Conservation (phyloP, 805 yeast species). For the Candida xyloterini region DNA sequence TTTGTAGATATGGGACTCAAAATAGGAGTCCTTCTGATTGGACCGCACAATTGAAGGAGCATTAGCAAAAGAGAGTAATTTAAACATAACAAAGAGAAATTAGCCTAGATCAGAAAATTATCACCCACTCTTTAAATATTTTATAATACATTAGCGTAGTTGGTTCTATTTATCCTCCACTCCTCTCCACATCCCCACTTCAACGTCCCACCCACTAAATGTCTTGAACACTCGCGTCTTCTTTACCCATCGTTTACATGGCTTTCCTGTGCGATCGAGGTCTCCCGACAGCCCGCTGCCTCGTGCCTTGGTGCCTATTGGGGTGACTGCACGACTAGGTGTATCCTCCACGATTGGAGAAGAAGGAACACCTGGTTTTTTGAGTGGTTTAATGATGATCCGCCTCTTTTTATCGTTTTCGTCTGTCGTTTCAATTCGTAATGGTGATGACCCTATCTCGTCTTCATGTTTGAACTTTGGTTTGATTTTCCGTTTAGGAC, state of each 20-base stretch:
- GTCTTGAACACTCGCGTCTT: conserved; percentile 20
- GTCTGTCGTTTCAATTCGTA: conserved; percentile 19
- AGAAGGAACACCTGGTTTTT: conserved; percentile 10
- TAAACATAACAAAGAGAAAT: conserved; percentile 3
- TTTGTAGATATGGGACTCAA: conserved; percentile 51
- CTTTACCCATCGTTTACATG: conserved; percentile 18
- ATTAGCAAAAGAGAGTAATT: conserved; percentile 64
- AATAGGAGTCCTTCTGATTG: conserved; percentile 82
- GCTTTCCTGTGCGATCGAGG: conserved; percentile 25
- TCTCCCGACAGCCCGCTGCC: conserved; percentile 26
- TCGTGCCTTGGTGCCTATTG: conserved; percentile 12
- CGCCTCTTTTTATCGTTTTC: conserved; percentile 9
- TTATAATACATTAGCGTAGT: neutral
- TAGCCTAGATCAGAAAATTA: conserved; percentile 2
- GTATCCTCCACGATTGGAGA: conserved; percentile 12
- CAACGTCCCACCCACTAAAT: conserved; percentile 29
- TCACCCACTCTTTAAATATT: neutral
- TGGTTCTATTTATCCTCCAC: neutral
- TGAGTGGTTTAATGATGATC: conserved; percentile 8
- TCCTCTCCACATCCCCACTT: conserved; percentile 23
- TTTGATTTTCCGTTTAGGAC: conserved; percentile 5
- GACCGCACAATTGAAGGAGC: conserved; percentile 92
- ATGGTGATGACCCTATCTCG: conserved; percentile 17
- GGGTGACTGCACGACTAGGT: conserved; percentile 22
- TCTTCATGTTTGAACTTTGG: conserved; percentile 15